phyloP scores from a whole-genome alignment of 2,329 filamentous ascomycete genomes.

The Penicillium sp. region DNA sequence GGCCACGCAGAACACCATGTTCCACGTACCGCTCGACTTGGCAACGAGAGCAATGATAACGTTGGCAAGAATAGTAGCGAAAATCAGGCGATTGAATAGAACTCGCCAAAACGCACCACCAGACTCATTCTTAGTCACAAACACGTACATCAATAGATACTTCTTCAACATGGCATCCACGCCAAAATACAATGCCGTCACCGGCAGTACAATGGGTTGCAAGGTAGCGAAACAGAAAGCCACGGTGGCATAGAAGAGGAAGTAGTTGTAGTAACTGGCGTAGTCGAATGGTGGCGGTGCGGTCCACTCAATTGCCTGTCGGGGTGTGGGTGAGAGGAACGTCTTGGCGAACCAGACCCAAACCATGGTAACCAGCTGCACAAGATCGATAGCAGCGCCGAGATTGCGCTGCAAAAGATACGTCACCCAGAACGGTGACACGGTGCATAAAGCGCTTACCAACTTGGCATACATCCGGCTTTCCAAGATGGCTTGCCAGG shows the following conservation, averaged over 20 bases:
- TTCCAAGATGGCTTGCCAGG: slow-evolving; percentile 67
- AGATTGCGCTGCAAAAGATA: slow-evolving; percentile 91
- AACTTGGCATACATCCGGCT: slow-evolving; percentile 63
- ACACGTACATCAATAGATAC: slow-evolving; percentile 90
- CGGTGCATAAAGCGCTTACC: slow-evolving; percentile 73
- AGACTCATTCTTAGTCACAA: slow-evolving; percentile 94
- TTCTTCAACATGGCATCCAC: slow-evolving; percentile 92
- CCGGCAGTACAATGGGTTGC: slow-evolving; percentile 82
- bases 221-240: slow-evolving; percentile 80
- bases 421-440: slow-evolving; percentile 91
- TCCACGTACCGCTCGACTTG: slow-evolving; percentile 65
- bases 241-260: slow-evolving; percentile 90
- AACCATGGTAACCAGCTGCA: slow-evolving; percentile 80
- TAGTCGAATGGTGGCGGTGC: slow-evolving; percentile 93
- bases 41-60: slow-evolving; percentile 74
- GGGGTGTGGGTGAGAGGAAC: slow-evolving; percentile 82
- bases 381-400: slow-evolving; percentile 89
- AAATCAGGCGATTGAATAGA: slow-evolving; percentile 88
- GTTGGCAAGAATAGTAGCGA: slow-evolving; percentile 76
- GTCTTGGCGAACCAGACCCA: slow-evolving; percentile 82
- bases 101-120: slow-evolving; percentile 91
- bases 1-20: slow-evolving; percentile 66
- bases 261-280: slow-evolving; percentile 96
- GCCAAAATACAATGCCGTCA: slow-evolving; percentile 84
- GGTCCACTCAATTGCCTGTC: slow-evolving; percentile 87